Conservation (phyloP, 2,329 filamentous ascomycete genomes). For the Penicillium sp. region DNA sequence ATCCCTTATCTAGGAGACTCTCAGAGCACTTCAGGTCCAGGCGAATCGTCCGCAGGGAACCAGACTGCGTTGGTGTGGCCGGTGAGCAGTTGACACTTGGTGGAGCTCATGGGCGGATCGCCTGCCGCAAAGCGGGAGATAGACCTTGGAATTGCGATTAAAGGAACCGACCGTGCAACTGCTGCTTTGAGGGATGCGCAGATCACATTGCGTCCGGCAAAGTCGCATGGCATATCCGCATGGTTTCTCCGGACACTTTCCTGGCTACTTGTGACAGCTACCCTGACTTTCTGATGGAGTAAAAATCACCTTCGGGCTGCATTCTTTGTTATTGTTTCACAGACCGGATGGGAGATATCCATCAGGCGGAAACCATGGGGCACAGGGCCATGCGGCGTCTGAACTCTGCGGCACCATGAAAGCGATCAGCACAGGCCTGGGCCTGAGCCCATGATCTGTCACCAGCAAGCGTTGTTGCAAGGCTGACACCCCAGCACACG, state of each 20-base stretch:
- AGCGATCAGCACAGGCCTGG: not conserved
- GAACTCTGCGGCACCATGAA: not conserved
- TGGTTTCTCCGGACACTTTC: not conserved
- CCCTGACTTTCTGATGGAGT: not conserved
- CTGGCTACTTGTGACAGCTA: not conserved
- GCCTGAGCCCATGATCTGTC: not conserved
- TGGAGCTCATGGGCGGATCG: slow-evolving; percentile 11
- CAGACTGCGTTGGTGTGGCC: slow-evolving; percentile 5
- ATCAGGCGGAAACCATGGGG: not conserved
- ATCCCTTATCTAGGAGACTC: slow-evolving; percentile 4
- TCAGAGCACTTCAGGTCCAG: not conserved
- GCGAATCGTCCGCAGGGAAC: not conserved
- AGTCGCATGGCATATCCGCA: not conserved
- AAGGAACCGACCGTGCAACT: no score
- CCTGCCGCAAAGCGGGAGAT: not conserved
- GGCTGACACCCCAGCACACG: not conserved
- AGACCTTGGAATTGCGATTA: not conserved
- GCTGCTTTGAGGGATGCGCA: slow-evolving; percentile 2
- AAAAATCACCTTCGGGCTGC: not conserved
- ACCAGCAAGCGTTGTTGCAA: not conserved
- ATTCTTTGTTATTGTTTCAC: not conserved
- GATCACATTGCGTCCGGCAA: not conserved
- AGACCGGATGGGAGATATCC: not conserved
- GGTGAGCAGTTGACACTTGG: slow-evolving; percentile 19
- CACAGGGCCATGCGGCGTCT: not conserved